phyloP scores from a whole-genome alignment of 2,329 filamentous ascomycete species.

The Fusarium duplospermum region DNA sequence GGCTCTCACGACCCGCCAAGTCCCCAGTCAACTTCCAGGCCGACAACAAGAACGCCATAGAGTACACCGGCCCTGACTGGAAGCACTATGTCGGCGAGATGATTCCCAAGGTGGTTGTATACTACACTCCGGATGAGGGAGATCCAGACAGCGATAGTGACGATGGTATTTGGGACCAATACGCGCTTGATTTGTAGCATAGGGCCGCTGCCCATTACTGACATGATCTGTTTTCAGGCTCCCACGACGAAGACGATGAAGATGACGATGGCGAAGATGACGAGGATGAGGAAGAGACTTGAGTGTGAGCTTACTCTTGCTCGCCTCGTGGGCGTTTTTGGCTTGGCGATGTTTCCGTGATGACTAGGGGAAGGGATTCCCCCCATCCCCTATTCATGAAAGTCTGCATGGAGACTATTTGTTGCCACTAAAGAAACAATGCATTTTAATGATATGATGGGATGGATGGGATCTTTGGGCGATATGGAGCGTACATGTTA shows the following conservation, averaged over 20 bases:
- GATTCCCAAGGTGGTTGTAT: constrained; percentile 32
- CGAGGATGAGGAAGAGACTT: neutral
- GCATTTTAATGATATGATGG: neutral
- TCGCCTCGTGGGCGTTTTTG: neutral
- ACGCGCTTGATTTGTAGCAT: constrained; percentile 41
- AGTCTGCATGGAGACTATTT: neutral
- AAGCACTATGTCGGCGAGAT: constrained; percentile 49
- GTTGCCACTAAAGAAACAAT: neutral
- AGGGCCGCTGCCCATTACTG: constrained; percentile 18
- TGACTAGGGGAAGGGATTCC: neutral
- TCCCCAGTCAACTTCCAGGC: constrained; percentile 27
- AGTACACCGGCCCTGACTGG: constrained; percentile 52
- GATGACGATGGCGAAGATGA: constrained; percentile 4
- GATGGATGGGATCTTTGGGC: neutral
- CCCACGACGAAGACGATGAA: constrained; percentile 7
- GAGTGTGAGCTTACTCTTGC: neutral
- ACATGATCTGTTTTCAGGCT: constrained; percentile 24
- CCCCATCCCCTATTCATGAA: neutral
- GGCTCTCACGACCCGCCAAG: constrained; percentile 18
- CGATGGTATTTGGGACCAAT: constrained; percentile 46
- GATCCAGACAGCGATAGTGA: constrained; percentile 31
- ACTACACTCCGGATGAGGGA: constrained; percentile 19
- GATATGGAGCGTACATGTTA: neutral
- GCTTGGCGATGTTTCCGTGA: neutral
- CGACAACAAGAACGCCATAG: neutral